Percentiles rank a stretch among this genome's conserved stretches.
Evolutionary conservation across 345 rosid species (phyloP).

Genomic region (Lumnitzera racemosa): DNA sequence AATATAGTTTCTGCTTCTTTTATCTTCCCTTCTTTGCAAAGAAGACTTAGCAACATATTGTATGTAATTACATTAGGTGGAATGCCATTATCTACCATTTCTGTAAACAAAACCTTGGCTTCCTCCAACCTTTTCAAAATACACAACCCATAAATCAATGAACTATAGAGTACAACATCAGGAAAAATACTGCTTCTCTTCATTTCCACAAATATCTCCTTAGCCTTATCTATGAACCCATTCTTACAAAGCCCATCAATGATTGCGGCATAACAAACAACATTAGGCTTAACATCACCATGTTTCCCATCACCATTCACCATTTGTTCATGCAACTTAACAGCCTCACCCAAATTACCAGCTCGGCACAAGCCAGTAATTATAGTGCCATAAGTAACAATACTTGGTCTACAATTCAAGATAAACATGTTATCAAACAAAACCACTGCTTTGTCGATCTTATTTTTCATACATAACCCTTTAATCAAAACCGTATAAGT

Average conservation of each 20-base stretch:
- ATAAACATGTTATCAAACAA: conserved; percentile 17
- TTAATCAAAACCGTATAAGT: conserved; percentile 22
- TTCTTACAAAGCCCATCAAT: conserved; percentile 28
- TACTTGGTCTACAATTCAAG: conserved; percentile 15
- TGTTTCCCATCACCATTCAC: conserved; percentile 6
- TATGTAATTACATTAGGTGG: conserved; percentile 9
- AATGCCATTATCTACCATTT: conserved; percentile 18
- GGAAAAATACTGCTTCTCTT: conserved; percentile 16
- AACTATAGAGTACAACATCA: conserved; percentile 15
- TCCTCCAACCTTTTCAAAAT: conserved; percentile 11
- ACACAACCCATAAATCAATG: conserved; percentile 21
- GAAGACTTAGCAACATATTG: conserved; percentile 10
- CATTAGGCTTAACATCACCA: conserved; percentile 13
- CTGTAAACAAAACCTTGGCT: conserved; percentile 15
- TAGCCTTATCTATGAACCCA: conserved; percentile 21
- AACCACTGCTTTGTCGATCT: conserved; percentile 10
- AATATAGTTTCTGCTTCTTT: conserved; percentile 12
- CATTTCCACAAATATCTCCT: conserved; percentile 27
- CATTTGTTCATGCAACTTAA: conserved; percentile 20
- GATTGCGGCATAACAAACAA: conserved; percentile 10
- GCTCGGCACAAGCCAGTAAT: conserved; percentile 20
- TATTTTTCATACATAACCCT: conserved; percentile 22
- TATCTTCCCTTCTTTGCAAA: conserved; percentile 15
- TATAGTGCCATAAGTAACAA: conserved; percentile 12
- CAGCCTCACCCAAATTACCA: conserved; percentile 16